phyloP scores from a whole-genome alignment of 2,329 filamentous ascomycete species.

The Pyrenophora teres region DNA sequence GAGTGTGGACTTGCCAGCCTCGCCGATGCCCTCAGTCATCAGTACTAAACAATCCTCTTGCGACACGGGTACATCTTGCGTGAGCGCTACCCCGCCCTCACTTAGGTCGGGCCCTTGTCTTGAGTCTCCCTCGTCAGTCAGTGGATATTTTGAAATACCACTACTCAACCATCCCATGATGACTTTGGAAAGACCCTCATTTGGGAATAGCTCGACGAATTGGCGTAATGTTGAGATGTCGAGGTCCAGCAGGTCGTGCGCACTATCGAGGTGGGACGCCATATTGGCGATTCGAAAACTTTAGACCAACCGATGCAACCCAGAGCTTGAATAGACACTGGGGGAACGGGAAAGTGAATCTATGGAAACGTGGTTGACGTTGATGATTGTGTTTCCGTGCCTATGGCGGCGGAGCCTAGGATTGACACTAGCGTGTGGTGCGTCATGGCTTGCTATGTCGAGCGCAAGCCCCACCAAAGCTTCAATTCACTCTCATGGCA shows the following conservation, averaged over 20 bases:
- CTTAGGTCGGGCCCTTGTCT: constrained; percentile 53
- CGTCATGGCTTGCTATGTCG: constrained; percentile 30
- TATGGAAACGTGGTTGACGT: constrained; percentile 18
- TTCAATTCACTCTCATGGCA: constrained; percentile 26
- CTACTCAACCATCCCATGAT: constrained; percentile 82
- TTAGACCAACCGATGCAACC: constrained; percentile 1
- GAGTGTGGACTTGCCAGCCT: constrained; percentile 68
- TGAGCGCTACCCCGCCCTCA: constrained; percentile 45
- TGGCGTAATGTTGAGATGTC: constrained; percentile 78
- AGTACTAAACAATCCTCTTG: constrained; percentile 80
- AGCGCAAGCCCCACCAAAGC: constrained; percentile 17
- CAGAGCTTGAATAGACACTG: constrained; percentile 7
- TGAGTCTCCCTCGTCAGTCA: constrained; percentile 44
- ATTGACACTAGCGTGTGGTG: constrained; percentile 27
- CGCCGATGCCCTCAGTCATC: constrained; percentile 66
- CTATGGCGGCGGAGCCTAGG: constrained; percentile 38
- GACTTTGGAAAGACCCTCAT: constrained; percentile 79
- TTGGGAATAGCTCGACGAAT: constrained; percentile 83
- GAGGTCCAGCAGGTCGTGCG: constrained; percentile 61
- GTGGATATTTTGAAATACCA: constrained; percentile 79
- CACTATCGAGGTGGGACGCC: constrained; percentile 44
- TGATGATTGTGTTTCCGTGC: constrained; percentile 25
- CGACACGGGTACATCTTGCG: constrained; percentile 62
- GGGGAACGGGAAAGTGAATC: neutral
- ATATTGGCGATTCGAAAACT: constrained; percentile 24